Conservation (phyloP, 2,329 filamentous ascomycete species). For the Neofusicoccum laricinum region DNA sequence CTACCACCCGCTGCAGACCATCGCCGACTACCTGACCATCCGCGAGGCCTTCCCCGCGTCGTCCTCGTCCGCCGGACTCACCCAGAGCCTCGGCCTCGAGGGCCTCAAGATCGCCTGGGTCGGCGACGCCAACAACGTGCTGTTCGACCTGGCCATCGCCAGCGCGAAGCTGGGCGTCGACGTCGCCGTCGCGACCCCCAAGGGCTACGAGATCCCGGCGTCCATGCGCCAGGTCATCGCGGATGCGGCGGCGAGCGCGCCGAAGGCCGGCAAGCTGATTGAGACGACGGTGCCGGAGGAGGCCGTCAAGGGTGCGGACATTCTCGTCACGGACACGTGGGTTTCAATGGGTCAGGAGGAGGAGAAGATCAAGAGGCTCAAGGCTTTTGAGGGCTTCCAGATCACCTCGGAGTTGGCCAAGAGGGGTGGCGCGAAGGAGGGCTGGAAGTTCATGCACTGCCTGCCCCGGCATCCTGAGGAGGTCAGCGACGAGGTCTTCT, state of each 20-base stretch:
- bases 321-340: constrained; percentile 97
- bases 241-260: constrained; percentile 54
- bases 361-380: constrained; percentile 72
- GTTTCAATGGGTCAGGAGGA: constrained; percentile 96
- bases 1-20: constrained; percentile 90
- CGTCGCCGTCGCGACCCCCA: constrained; percentile 81
- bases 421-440: constrained; percentile 78
- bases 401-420: constrained; percentile 83
- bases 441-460: constrained; percentile 99
- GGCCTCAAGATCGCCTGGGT: constrained; percentile 94
- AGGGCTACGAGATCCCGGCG: constrained; percentile 76
- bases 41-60: constrained; percentile 67
- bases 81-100: constrained; percentile 60
- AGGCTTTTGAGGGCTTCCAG: constrained; percentile 85
- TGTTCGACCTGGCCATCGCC: constrained; percentile 88
- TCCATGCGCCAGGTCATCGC: constrained; percentile 71
- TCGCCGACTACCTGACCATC: constrained; percentile 92
- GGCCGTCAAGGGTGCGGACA: constrained; percentile 78
- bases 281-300: constrained; percentile 82
- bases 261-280: constrained; percentile 62
- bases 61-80: constrained; percentile 40
- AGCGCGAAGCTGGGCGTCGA: constrained; percentile 84
- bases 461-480: constrained; percentile 89
- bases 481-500: constrained; percentile 93
- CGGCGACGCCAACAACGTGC: constrained; percentile 94